phyloP scores from a whole-genome alignment of 2,329 filamentous ascomycete species.

The Aspergillus japonicus region DNA sequence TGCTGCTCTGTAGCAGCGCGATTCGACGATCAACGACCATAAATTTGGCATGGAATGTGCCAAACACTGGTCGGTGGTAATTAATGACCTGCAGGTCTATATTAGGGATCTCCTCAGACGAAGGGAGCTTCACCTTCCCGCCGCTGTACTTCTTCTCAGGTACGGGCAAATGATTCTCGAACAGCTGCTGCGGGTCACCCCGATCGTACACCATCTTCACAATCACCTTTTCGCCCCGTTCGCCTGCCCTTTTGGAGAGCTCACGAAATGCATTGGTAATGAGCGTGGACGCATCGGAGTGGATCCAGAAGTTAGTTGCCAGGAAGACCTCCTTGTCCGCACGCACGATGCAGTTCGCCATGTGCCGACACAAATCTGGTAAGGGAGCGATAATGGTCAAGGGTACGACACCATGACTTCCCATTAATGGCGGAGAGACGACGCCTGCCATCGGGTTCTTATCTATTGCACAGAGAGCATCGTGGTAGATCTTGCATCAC shows the following conservation, averaged over 20 bases:
- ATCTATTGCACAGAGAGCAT: slow-evolving; percentile 52
- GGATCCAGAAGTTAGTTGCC: slow-evolving; percentile 74
- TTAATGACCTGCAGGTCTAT: slow-evolving; percentile 72
- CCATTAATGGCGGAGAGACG: slow-evolving; percentile 60
- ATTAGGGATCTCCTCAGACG: slow-evolving; percentile 65
- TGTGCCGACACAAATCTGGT: slow-evolving; percentile 70
- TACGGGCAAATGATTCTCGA: slow-evolving; percentile 65
- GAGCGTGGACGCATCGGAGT: slow-evolving; percentile 65
- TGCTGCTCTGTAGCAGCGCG: slow-evolving; percentile 74
- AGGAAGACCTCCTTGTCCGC: slow-evolving; percentile 72
- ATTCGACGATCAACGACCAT: slow-evolving; percentile 72
- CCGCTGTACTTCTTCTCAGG: slow-evolving; percentile 58
- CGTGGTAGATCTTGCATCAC: slow-evolving; percentile 57
- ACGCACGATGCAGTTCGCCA: slow-evolving; percentile 71
- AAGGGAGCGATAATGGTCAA: slow-evolving; percentile 68
- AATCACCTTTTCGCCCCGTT: slow-evolving; percentile 57
- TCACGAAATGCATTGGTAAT: slow-evolving; percentile 69
- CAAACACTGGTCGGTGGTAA: slow-evolving; percentile 66
- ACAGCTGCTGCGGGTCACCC: slow-evolving; percentile 61
- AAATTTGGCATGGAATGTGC: slow-evolving; percentile 76
- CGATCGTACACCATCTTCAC: slow-evolving; percentile 77
- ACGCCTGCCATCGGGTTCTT: slow-evolving; percentile 46
- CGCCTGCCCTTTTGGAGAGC: slow-evolving; percentile 63
- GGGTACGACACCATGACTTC: slow-evolving; percentile 63
- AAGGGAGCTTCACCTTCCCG: slow-evolving; percentile 60